Percentiles rank a stretch among this genome's conserved stretches.
phyloP scores from a whole-genome alignment of 108 stramenopile species.

The Pseudonitzschia pungens region DNA sequence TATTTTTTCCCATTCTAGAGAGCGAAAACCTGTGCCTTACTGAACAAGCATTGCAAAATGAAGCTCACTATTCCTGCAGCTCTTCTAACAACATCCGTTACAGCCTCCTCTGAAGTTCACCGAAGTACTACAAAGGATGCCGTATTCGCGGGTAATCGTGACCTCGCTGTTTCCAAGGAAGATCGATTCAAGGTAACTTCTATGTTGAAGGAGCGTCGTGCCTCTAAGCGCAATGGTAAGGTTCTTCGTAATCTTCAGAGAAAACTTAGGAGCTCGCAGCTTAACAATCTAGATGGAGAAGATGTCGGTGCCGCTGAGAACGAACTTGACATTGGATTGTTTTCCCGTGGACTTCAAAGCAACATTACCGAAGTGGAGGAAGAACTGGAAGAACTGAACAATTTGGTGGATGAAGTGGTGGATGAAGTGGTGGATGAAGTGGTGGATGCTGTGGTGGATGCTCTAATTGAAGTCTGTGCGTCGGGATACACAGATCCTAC shows the following conservation, averaged over 20 bases:
- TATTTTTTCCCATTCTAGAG: too few species aligned
- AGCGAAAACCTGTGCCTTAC: too few species aligned
- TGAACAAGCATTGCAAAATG: neutral
- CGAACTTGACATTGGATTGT: neutral
- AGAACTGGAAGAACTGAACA: too few species aligned
- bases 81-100: neutral
- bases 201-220: constrained; percentile 9
- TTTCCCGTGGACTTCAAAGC: neutral
- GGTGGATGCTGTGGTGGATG: neutral
- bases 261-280: neutral
- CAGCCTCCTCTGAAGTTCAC: neutral
- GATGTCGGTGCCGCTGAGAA: neutral
- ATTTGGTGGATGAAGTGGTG: too few species aligned
- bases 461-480: neutral
- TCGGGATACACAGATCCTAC: too few species aligned
- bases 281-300: neutral
- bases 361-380: neutral
- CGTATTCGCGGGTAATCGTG: neutral
- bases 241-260: neutral
- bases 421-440: too few species aligned
- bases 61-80: constrained; percentile 7
- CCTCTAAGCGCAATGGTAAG: neutral
- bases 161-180: neutral
- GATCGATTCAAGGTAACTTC: constrained; percentile 4
- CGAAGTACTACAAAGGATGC: neutral